Conservation (phyloP, 495 filamentous ascomycete genomes). For the Haplographium delicatum region DNA sequence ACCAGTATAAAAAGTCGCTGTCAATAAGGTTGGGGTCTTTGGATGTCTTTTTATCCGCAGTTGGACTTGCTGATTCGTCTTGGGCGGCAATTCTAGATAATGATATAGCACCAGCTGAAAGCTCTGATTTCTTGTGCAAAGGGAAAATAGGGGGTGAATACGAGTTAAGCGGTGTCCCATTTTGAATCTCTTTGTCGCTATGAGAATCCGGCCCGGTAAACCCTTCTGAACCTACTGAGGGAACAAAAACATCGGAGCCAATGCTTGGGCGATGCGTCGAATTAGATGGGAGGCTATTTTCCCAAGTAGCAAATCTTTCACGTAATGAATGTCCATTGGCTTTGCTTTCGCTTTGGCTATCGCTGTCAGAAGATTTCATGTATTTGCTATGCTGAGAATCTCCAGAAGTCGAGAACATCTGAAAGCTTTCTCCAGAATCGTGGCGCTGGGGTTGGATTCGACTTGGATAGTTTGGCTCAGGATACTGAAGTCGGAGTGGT, state of each 20-base stretch:
- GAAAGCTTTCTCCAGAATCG: slow-evolving; percentile 76
- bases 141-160: slow-evolving; percentile 14
- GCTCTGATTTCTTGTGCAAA: slow-evolving; percentile 17
- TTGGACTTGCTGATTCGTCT: neutral
- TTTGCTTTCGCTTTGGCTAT: slow-evolving; percentile 7
- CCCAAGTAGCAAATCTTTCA: slow-evolving; percentile 22
- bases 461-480: slow-evolving; percentile 21
- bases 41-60: neutral
- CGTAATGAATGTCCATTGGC: slow-evolving; percentile 9
- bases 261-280: slow-evolving; percentile 13
- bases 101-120: neutral
- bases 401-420: slow-evolving; percentile 76
- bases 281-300: slow-evolving; percentile 10
- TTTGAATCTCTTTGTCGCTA: neutral
- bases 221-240: slow-evolving; percentile 11
- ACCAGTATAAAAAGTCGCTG: slow-evolving; percentile 44
- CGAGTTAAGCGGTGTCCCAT: neutral
- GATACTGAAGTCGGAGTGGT: slow-evolving; percentile 31
- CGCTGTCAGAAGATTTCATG: slow-evolving; percentile 33
- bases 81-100: neutral
- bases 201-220: neutral
- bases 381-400: slow-evolving; percentile 39
- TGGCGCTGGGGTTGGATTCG: slow-evolving; percentile 45
- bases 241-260: slow-evolving; percentile 13
- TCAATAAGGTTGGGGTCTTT: slow-evolving; percentile 36